Percentiles rank a stretch among this genome's conserved stretches.
phyloP scores from a whole-genome alignment of 108 stramenopile species.

The Cyclostephanos invisitatus region DNA sequence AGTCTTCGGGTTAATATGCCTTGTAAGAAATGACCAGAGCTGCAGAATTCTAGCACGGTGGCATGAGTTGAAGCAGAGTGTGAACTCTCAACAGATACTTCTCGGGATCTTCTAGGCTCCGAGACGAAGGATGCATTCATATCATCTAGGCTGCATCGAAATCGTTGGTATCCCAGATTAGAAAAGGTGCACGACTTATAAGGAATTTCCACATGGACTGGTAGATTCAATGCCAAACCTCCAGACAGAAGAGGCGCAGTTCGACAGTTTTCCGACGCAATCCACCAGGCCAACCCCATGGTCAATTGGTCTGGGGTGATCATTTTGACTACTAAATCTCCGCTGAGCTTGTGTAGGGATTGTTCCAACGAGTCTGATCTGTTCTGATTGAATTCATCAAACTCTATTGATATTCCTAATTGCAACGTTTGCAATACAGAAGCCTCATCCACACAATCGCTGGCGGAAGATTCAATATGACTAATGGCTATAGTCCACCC shows the following conservation, averaged over 20 bases:
- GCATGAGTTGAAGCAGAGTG: not conserved
- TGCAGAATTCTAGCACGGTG: not conserved
- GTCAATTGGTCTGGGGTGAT: constrained; percentile 50
- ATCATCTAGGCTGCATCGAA: constrained; percentile 43
- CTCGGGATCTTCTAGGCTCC: not conserved
- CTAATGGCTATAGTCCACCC: constrained; percentile 47
- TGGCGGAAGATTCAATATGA: constrained; percentile 26
- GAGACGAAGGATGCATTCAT: constrained; percentile 24
- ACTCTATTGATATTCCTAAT: constrained; percentile 39
- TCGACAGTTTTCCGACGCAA: constrained; percentile 34
- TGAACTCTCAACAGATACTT: not conserved
- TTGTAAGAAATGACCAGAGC: constrained; percentile 45
- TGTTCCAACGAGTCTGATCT: constrained; percentile 10
- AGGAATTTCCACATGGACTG: constrained; percentile 35
- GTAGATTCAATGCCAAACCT: constrained; percentile 35
- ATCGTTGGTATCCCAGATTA: constrained; percentile 60
- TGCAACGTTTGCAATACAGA: constrained; percentile 52
- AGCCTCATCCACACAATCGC: constrained; percentile 1
- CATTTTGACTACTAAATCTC: constrained; percentile 10
- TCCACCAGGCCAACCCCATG: constrained; percentile 63
- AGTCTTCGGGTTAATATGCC: constrained; percentile 64
- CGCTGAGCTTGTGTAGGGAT: constrained; percentile 1
- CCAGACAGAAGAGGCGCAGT: constrained; percentile 53
- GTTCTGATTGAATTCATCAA: constrained; percentile 5
- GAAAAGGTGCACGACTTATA: constrained; percentile 23